These are phyloP conservation scores for Oidiodendron maius DNA, from an alignment of 495 filamentous ascomycete genomes.

Conservation along the genomic window DNA sequence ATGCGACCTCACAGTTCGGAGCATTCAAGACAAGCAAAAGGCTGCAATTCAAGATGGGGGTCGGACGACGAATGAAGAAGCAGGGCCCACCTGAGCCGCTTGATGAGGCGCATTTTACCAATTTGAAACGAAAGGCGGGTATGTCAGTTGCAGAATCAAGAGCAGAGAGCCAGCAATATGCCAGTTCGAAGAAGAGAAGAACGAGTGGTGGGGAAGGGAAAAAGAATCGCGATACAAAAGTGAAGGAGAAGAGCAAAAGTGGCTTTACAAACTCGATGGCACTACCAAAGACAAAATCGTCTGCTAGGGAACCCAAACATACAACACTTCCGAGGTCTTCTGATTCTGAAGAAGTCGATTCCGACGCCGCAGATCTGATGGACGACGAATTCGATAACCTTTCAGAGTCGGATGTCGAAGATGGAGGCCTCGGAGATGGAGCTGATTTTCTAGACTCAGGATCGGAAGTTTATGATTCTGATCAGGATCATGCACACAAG, in stretches of 20 bases:
- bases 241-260: conserved; percentile 27
- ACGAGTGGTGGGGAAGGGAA: conserved; percentile 43
- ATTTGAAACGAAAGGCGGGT: conserved; percentile 69
- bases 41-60: conserved; percentile 59
- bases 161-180: conserved; percentile 34
- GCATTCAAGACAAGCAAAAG: not conserved
- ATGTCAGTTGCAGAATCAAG: conserved; percentile 40
- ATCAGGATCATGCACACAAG: conserved; percentile 47
- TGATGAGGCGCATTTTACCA: conserved; percentile 71
- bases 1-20: not conserved
- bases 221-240: conserved; percentile 30
- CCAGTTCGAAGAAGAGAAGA: conserved; percentile 58
- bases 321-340: conserved; percentile 33
- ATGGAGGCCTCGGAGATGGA: conserved; percentile 39
- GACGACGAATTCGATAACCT: conserved; percentile 51
- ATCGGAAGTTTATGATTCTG: conserved; percentile 70
- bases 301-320: conserved; percentile 29
- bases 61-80: conserved; percentile 88
- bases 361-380: conserved; percentile 27
- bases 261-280: conserved; percentile 17
- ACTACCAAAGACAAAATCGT: conserved; percentile 13
- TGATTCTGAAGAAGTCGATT: conserved; percentile 38
- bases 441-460: conserved; percentile 55
- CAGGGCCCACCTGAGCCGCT: conserved; percentile 82
- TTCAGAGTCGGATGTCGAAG: conserved; percentile 35